A percentile compares a stretch with the other conserved stretches of the same genome.
Evolutionary conservation across 768 basidiomycete genomes (phyloP).

Genomic region (Trametes villosa): DNA sequence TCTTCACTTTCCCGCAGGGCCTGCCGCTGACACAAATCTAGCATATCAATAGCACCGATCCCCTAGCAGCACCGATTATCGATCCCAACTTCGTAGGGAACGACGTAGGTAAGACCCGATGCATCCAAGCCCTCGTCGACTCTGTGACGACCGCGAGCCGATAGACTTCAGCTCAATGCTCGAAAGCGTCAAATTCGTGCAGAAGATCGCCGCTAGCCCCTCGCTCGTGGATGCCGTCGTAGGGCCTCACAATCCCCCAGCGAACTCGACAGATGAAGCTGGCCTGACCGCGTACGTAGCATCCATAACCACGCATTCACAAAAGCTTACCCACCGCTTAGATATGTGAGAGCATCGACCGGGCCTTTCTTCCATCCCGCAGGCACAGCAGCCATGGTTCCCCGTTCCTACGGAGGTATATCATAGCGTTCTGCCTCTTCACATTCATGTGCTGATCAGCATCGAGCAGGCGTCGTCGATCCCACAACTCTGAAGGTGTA

Average conservation of each 20-base stretch:
- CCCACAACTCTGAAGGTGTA: slow-evolving; percentile 10
- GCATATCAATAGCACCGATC: slow-evolving; percentile 9
- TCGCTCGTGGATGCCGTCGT: background rate
- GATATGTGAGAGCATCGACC: background rate
- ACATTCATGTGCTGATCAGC: background rate
- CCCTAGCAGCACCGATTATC: background rate
- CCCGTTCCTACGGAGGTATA: background rate
- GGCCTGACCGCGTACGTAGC: background rate
- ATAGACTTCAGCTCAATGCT: background rate
- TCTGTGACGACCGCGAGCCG: background rate
- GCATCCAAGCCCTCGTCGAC: background rate
- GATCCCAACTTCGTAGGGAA: slow-evolving; percentile 1
- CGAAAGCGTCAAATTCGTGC: background rate
- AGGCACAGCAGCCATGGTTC: slow-evolving; percentile 11
- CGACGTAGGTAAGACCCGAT: background rate
- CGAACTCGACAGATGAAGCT: background rate
- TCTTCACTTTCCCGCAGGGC: background rate
- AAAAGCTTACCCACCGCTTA: background rate
- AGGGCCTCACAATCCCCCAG: background rate
- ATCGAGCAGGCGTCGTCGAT: slow-evolving; percentile 15
- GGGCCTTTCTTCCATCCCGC: slow-evolving; percentile 7
- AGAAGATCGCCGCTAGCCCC: background rate
- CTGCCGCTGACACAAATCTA: background rate
- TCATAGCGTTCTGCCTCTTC: too few relatives aligned
- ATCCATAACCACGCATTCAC: background rate